These are phyloP conservation scores for Penicillium sp. DNA, from an alignment of 2,329 filamentous ascomycete species.

Conservation along the genomic window DNA sequence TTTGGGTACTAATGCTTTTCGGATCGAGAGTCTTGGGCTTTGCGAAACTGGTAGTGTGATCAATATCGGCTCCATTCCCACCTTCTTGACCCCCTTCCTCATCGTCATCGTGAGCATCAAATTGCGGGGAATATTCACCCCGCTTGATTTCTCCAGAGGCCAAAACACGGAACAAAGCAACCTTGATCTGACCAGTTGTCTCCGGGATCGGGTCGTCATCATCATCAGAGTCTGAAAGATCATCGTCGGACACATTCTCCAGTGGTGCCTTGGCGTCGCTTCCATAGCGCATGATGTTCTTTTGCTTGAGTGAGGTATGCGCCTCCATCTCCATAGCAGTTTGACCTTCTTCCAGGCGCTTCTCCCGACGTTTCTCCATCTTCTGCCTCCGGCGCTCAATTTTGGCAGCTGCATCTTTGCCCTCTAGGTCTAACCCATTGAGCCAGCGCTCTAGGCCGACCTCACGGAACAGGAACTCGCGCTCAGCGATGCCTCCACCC, in stretches of 20 bases:
- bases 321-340: slow-evolving; percentile 46
- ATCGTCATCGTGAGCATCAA: slow-evolving; percentile 93
- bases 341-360: slow-evolving; percentile 63
- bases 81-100: slow-evolving; percentile 64
- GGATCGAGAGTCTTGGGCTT: slow-evolving; percentile 95
- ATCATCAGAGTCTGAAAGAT: slow-evolving; percentile 68
- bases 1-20: slow-evolving; percentile 97
- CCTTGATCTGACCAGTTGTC: slow-evolving; percentile 95
- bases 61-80: slow-evolving; percentile 71
- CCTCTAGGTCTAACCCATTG: slow-evolving; percentile 92
- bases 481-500: slow-evolving; percentile 89
- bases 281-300: slow-evolving; percentile 75
- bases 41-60: slow-evolving; percentile 96
- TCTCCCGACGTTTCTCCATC: slow-evolving; percentile 82
- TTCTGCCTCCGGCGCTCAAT: slow-evolving; percentile 62
- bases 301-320: slow-evolving; percentile 34
- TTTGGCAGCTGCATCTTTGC: slow-evolving; percentile 84
- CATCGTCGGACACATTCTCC: slow-evolving; percentile 70
- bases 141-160: slow-evolving; percentile 97
- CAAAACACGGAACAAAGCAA: slow-evolving; percentile 90
- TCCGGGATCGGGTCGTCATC: slow-evolving; percentile 88
- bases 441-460: slow-evolving; percentile 95
- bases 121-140: slow-evolving; percentile 96
- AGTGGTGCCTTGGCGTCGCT: slow-evolving; percentile 72
- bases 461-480: slow-evolving; percentile 95